Percentiles rank a stretch among this genome's conserved stretches.
Conservation (phyloP, 2,329 filamentous ascomycete genomes). For the Claviceps arundinis region DNA sequence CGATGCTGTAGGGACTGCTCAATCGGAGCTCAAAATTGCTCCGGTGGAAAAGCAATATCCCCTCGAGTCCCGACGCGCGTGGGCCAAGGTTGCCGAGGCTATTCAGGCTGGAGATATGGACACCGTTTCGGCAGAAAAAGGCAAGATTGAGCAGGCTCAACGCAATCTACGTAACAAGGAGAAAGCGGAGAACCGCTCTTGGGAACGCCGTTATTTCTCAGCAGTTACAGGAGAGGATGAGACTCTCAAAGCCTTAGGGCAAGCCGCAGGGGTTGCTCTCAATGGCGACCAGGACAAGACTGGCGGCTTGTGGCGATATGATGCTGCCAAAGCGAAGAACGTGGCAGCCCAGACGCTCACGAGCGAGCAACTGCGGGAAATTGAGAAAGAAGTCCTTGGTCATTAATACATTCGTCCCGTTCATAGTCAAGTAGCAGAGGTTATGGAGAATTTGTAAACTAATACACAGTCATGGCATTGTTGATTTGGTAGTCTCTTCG, state of each 20-base stretch:
- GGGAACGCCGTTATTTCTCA: conserved; percentile 77
- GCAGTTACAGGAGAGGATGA: conserved; percentile 30
- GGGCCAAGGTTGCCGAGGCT: conserved; percentile 70
- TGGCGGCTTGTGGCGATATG: conserved; percentile 47
- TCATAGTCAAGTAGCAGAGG: background rate
- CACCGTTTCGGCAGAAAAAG: conserved; percentile 62
- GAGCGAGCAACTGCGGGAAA: conserved; percentile 25
- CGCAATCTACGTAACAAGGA: conserved; percentile 61
- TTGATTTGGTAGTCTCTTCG: background rate
- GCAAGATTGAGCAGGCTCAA: conserved; percentile 81
- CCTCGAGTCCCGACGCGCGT: conserved; percentile 77
- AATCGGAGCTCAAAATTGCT: conserved; percentile 57
- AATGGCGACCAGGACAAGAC: conserved; percentile 47
- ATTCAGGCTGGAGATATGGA: conserved; percentile 80
- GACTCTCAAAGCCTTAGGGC: conserved; percentile 31
- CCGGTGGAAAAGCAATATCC: conserved; percentile 70
- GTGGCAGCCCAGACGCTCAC: conserved; percentile 23
- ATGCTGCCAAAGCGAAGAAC: conserved; percentile 31
- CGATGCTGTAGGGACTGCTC: conserved; percentile 41
- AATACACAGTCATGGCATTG: background rate
- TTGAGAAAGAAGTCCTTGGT: conserved; percentile 32
- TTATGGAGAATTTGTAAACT: background rate
- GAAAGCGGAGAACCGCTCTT: conserved; percentile 57
- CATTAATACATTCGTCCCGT: conserved; percentile 15
- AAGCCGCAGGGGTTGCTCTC: conserved; percentile 30